A percentile compares a stretch with the other conserved stretches of the same genome.
phyloP scores from a whole-genome alignment of 1,284 basidiomycete species.

The Boletellus deceptivus region DNA sequence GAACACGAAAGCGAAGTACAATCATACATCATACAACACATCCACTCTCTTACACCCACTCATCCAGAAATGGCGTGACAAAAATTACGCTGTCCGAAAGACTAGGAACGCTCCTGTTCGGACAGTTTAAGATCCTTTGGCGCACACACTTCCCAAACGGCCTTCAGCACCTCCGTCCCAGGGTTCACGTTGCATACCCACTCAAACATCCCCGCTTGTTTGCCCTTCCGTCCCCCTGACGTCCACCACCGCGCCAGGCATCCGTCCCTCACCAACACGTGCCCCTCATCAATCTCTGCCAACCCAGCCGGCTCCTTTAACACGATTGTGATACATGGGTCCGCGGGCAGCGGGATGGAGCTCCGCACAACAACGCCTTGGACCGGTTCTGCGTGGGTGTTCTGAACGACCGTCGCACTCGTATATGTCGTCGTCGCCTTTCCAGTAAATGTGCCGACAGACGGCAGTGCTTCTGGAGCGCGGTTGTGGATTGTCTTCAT shows the following conservation, averaged over 20 bases:
- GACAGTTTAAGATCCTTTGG: conserved; percentile 14
- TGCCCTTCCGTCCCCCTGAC: conserved; percentile 14
- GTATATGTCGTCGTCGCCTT: conserved; percentile 21
- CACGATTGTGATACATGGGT: conserved; percentile 23
- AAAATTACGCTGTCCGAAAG: too few relatives aligned
- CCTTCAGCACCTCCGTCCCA: conserved; percentile 21
- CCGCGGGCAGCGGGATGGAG: conserved; percentile 19
- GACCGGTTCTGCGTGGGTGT: conserved; percentile 12
- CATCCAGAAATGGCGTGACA: too few relatives aligned
- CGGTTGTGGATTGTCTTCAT: conserved; percentile 17
- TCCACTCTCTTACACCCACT: too few relatives aligned
- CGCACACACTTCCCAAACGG: conserved; percentile 23
- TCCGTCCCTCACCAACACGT: conserved; percentile 13
- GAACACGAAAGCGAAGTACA: too few relatives aligned
- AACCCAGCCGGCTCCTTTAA: conserved; percentile 25
- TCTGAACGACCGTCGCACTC: conserved; percentile 16
- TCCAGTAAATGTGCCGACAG: neutral
- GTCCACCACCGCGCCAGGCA: conserved; percentile 24
- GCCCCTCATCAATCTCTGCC: conserved; percentile 17
- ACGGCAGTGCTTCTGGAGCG: conserved; percentile 13
- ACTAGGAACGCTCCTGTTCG: conserved; percentile 11
- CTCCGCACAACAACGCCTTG: conserved; percentile 19
- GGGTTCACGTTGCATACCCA: conserved; percentile 23
- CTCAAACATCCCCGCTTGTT: conserved; percentile 24
- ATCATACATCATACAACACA: too few relatives aligned